These are phyloP conservation scores for Triticum urartu DNA, from an alignment of 176 grass and related monocot species.

Conservation along the genomic window DNA sequence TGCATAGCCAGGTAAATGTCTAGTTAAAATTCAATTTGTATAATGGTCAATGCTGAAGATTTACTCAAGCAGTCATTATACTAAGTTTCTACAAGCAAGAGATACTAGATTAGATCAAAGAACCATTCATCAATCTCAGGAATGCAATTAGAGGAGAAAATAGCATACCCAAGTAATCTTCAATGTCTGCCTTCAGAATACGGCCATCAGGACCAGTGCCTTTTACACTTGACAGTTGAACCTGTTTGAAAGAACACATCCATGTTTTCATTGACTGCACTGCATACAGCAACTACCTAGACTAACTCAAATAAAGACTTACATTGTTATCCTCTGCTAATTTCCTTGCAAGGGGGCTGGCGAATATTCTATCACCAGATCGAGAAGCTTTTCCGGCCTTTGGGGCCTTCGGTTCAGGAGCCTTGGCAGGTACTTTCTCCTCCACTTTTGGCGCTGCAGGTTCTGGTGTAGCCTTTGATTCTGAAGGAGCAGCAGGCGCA, in stretches of 20 bases:
- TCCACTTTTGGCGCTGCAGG: slow-evolving; percentile 52
- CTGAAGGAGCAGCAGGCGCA: slow-evolving; percentile 49
- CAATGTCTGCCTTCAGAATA: slow-evolving; percentile 94
- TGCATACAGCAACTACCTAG: neutral
- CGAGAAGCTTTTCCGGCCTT: slow-evolving; percentile 56
- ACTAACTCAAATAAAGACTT: slow-evolving; percentile 18
- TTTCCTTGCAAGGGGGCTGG: slow-evolving; percentile 88
- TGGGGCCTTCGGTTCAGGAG: slow-evolving; percentile 49
- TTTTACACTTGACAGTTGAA: slow-evolving; percentile 79
- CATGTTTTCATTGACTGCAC: neutral
- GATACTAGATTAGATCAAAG: neutral
- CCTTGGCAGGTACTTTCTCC: slow-evolving; percentile 42
- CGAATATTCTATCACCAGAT: slow-evolving; percentile 70
- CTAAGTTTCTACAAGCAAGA: neutral
- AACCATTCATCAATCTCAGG: neutral
- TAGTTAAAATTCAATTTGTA: neutral
- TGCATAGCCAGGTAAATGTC: neutral
- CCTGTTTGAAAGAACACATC: slow-evolving; percentile 44
- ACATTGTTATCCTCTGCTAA: slow-evolving; percentile 94
- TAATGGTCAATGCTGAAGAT: neutral
- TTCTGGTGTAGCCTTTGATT: slow-evolving; percentile 37
- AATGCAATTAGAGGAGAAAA: neutral
- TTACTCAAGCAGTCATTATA: neutral
- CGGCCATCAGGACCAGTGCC: slow-evolving; percentile 93
- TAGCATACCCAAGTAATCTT: slow-evolving; percentile 86